Percentiles rank a stretch among this genome's conserved stretches.
These are phyloP conservation scores for Aspergillus flavus DNA, from an alignment of 2,329 filamentous ascomycete genomes.

Conservation along the genomic window DNA sequence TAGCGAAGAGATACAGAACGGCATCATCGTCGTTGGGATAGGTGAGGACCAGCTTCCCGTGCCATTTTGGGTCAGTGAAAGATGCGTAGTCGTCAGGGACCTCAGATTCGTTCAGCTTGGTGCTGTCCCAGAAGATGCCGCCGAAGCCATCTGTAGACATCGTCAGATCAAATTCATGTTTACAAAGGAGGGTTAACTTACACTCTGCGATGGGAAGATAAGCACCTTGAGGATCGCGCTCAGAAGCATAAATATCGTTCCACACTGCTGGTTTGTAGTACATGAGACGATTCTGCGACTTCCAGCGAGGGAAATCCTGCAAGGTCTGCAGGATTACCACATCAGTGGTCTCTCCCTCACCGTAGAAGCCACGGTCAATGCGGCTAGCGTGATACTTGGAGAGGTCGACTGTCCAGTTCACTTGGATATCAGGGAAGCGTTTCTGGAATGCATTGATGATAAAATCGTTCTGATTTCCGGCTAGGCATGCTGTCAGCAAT, in stretches of 20 bases:
- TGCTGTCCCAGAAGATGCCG: background rate
- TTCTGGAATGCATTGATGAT: background rate
- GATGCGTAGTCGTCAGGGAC: background rate
- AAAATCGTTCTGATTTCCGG: background rate
- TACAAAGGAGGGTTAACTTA: background rate
- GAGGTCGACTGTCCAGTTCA: slow-evolving; percentile 1
- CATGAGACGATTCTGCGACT: background rate
- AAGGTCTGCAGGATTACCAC: background rate
- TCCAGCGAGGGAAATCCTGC: slow-evolving; percentile 3
- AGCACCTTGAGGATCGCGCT: background rate
- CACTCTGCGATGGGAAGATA: background rate
- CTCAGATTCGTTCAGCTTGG: background rate
- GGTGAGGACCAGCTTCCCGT: background rate
- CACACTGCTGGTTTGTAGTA: background rate
- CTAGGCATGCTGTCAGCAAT: background rate
- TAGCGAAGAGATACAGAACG: background rate
- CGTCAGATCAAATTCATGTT: background rate
- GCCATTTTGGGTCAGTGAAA: background rate
- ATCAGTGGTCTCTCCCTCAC: background rate
- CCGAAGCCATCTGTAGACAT: background rate
- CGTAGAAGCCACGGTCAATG: background rate
- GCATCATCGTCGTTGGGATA: background rate
- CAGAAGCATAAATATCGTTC: background rate
- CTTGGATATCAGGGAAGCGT: background rate
- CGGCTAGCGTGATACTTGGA: slow-evolving; percentile 3